phyloP scores from a whole-genome alignment of 1,284 basidiomycete genomes.

The Microbotryum silenes-acaulis region DNA sequence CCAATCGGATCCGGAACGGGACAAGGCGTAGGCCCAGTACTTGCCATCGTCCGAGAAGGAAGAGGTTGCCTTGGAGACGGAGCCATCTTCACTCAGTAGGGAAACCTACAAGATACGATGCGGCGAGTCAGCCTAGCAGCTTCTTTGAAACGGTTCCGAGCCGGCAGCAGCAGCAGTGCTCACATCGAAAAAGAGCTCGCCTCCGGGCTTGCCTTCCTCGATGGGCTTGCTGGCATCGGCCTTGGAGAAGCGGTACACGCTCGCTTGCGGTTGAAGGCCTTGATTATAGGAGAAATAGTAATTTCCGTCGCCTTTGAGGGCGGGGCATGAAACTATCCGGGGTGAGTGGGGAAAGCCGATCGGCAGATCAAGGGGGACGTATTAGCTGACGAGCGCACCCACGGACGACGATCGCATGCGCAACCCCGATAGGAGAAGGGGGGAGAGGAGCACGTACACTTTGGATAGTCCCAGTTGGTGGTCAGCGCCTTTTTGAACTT shows the following conservation, averaged over 20 bases:
- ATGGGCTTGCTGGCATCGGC: constrained; percentile 51
- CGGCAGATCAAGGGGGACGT: neutral
- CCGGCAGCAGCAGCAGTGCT: constrained; percentile 22
- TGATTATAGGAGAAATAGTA: constrained; percentile 52
- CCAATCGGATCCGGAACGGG: constrained; percentile 69
- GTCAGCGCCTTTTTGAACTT: constrained; percentile 56
- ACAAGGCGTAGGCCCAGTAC: constrained; percentile 66
- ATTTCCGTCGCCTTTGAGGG: constrained; percentile 54
- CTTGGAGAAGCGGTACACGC: constrained; percentile 59
- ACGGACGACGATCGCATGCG: neutral
- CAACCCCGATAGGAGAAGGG: neutral
- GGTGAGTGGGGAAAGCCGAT: neutral
- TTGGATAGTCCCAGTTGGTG: constrained; percentile 57
- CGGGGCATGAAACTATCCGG: constrained; percentile 43
- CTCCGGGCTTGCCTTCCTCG: constrained; percentile 43
- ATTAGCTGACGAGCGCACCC: neutral
- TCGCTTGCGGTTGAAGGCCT: constrained; percentile 40
- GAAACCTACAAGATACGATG: constrained; percentile 50
- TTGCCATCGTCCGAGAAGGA: constrained; percentile 60
- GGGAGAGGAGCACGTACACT: constrained; percentile 46
- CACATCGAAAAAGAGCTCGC: constrained; percentile 70
- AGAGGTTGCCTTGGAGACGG: constrained; percentile 53
- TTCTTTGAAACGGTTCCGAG: neutral
- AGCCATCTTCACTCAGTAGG: constrained; percentile 62
- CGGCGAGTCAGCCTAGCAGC: neutral